Evolutionary conservation across 139 green algal genomes (phyloP).

Genomic region (Diplosphaera chodatii): DNA sequence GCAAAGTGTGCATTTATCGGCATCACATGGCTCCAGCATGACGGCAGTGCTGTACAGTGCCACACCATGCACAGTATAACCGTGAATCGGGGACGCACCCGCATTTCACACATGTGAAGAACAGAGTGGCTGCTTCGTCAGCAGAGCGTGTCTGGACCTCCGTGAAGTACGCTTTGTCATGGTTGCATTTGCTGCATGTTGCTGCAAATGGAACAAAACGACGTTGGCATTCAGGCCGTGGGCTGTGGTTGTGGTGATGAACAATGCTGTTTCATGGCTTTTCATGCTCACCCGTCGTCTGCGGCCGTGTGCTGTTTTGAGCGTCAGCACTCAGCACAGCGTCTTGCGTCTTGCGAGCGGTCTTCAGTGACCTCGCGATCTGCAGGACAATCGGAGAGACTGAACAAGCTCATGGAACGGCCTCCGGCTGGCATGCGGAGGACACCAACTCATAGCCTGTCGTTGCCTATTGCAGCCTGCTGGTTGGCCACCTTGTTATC

Average conservation of each 20-base stretch:
- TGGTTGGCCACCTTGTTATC: conserved; percentile 43
- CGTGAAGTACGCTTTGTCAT: conserved; percentile 84
- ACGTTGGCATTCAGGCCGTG: too few relatives aligned
- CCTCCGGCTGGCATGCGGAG: too few relatives aligned
- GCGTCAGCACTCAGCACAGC: conserved; percentile 80
- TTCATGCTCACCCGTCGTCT: background rate
- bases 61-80: too few relatives aligned
- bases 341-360: conserved; percentile 78
- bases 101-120: conserved; percentile 84
- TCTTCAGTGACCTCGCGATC: conserved; percentile 51
- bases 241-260: too few relatives aligned
- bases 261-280: too few relatives aligned
- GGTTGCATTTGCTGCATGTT: conserved; percentile 68
- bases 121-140: conserved; percentile 89
- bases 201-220: too few relatives aligned
- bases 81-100: conserved; percentile 1
- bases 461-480: too few relatives aligned
- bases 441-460: too few relatives aligned
- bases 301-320: background rate
- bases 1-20: too few relatives aligned
- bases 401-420: too few relatives aligned
- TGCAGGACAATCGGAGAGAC: conserved; percentile 13
- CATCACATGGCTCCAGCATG: too few relatives aligned
- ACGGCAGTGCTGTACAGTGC: too few relatives aligned
- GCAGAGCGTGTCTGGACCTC: conserved; percentile 91